Base-by-base conservation (phyloP, 495 filamentous ascomycete genomes). In the Haplographium delicatum region DNA sequence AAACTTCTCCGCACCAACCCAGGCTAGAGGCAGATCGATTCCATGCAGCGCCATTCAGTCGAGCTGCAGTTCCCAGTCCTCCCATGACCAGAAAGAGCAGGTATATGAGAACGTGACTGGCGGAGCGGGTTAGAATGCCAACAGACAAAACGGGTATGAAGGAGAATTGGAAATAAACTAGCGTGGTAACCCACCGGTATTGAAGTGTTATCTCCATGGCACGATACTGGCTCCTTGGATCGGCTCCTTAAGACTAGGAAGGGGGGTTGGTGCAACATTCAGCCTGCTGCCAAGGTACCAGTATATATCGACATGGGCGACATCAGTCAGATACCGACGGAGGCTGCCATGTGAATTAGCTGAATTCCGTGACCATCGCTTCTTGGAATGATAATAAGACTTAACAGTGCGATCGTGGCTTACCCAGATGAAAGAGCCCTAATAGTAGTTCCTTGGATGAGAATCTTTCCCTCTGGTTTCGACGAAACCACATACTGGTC, bases 1-100 rank as follows among this genome's bases (percentile, higher is more conserved):
- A 38, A 76, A 70, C 58, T 76, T 74, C 43, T 79, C 76, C 20
- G 69, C 63, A 5, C 74, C 76, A 18, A 74, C 71, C 73, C 74
- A 77, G 11, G 75, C 76, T 8, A 80, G 68, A 1, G 73, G 70
- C 4, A 77, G 57, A 49, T 80, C 78, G 28, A 78, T 61, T 1
- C 75, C 75, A 9, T 65, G 70, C 4, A 80, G 66, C 1, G 76
- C 74, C 51, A 78, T 62, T 75, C 76, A 80, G 55, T 80, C 76
- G 3, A 78, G 62, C 35, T 80, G 65, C 0, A 68, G 58, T 53
- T 78, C 73, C 76, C 76, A 80, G 20, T 80, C 72, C 11, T 72
- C 61, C 74, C 73, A 80, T 35, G 65, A 57, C 74, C 74, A 80
- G 56, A 76, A 80, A 0, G 75, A 67, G 13, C 65, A 55, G 5